Base-by-base conservation (phyloP, 306 rosid species). In the Quercus agrifolia region DNA sequence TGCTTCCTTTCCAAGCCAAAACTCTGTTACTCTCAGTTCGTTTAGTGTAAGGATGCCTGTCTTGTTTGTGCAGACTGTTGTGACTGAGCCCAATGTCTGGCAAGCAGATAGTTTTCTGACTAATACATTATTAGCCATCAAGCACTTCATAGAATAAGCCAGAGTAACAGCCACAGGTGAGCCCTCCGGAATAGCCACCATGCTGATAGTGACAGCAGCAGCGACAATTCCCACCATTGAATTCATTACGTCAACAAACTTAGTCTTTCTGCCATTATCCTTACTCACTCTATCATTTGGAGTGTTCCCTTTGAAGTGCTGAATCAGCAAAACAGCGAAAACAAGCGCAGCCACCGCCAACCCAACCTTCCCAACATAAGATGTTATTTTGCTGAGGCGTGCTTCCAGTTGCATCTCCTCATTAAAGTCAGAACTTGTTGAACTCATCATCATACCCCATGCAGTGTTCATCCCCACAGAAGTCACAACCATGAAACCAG, bases 371-470 rank as follows among this genome's bases (percentile, higher is more conserved):
- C 83, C 83, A n/a, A 25, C 13, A 28, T 63, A 6, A 2, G 70
- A 51, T 3, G 78, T 74, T 57, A 80, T 33, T 61, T 80, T 80
- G 75, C 74, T 66, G 46, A 80, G 56, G 20, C 79, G 59, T 8
- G 19, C 79, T 33, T 80, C 69, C 30, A 80, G 30, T 17, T 78
- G 79, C 15, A 74, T 74, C 5, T 23, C 8, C 57, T 74, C 75
- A 7, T 66, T 56, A 3, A 74, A n/a, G 28, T 54, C 75, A 14
- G 66, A 4, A 0, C 56, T 64, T 38, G 56, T 67, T 27, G 75
- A 71, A 33, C 83, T 56, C 83, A 74, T 80, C 83, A 80, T 66
- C 69, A 74, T 59, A 5, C 83, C 83, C 75, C 83, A 80, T 2
- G 57, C 35, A 2, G 83, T 80, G 74, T 74, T 74, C 74, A 74